A percentile compares a stretch with the other conserved stretches of the same genome.
phyloP scores from a whole-genome alignment of 2,329 filamentous ascomycete species.

The Curvularia sp. region DNA sequence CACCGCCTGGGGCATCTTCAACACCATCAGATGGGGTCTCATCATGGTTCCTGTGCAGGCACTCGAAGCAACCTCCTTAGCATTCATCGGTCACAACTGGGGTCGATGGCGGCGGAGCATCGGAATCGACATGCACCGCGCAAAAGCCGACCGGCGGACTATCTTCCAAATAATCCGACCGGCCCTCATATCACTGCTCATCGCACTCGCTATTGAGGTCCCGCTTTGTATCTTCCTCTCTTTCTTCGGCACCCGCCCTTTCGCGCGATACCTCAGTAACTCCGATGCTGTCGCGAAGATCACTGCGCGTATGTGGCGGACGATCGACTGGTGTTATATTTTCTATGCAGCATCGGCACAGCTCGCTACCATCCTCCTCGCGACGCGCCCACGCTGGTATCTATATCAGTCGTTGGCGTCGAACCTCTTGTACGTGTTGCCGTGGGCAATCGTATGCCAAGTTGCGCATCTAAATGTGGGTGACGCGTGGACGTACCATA shows the following conservation, averaged over 20 bases:
- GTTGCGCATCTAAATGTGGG: conserved; percentile 45
- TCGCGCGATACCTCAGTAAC: conserved; percentile 67
- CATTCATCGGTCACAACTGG: conserved; percentile 73
- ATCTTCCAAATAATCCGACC: neutral
- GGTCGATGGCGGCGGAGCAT: conserved; percentile 56
- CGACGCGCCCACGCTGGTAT: conserved; percentile 71
- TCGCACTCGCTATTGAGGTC: conserved; percentile 55
- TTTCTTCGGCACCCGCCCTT: conserved; percentile 63
- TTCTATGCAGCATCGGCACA: conserved; percentile 72
- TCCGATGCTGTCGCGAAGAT: conserved; percentile 65
- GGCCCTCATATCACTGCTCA: conserved; percentile 47
- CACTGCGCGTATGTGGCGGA: conserved; percentile 69
- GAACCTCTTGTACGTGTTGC: conserved; percentile 72
- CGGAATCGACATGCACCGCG: conserved; percentile 29
- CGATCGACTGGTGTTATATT: conserved; percentile 67
- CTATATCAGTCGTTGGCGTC: conserved; percentile 70
- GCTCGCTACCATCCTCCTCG: conserved; percentile 68
- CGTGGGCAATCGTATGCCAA: conserved; percentile 71
- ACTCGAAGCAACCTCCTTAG: conserved; percentile 68
- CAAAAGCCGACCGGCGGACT: conserved; percentile 34
- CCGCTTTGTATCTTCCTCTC: conserved; percentile 69
- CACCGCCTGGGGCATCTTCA: conserved; percentile 77
- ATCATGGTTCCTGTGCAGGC: conserved; percentile 76
- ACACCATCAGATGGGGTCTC: conserved; percentile 75
- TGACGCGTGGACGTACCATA: conserved; percentile 72